phyloP scores from a whole-genome alignment of 2,329 filamentous ascomycete genomes.

The Dactylellina parvicollis region DNA sequence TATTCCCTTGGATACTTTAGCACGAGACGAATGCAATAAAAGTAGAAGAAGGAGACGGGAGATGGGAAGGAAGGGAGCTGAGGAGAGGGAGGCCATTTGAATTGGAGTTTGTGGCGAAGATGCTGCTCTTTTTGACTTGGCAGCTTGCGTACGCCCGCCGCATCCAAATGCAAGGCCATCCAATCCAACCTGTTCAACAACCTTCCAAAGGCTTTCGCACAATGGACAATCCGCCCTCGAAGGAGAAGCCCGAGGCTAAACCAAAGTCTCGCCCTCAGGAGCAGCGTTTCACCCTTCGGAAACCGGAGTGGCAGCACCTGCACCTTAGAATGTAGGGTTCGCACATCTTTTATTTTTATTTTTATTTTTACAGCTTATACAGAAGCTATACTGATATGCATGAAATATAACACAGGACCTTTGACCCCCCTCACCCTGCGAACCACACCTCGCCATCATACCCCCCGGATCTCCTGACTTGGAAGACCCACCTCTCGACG shows the following conservation, averaged over 20 bases:
- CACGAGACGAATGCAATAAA: neutral
- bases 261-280: slow-evolving; percentile 16
- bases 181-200: neutral
- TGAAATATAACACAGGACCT: slow-evolving; percentile 52
- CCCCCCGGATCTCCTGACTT: slow-evolving; percentile 57
- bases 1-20: neutral
- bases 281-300: slow-evolving; percentile 55
- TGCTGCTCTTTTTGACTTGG: neutral
- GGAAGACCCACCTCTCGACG: slow-evolving; percentile 61
- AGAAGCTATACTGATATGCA: neutral
- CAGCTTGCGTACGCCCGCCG: slow-evolving; percentile 18
- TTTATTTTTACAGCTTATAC: neutral
- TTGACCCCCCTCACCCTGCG: slow-evolving; percentile 55
- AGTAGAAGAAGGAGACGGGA: neutral
- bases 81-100: neutral
- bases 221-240: neutral
- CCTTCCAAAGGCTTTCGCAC: neutral
- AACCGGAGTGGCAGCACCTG: slow-evolving; percentile 57
- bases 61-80: neutral
- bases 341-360: neutral
- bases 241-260: neutral
- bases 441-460: slow-evolving; percentile 44
- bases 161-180: neutral
- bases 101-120: slow-evolving; percentile 27
- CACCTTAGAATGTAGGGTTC: slow-evolving; percentile 55